These are phyloP conservation scores for Leptosphaerulina australis DNA, from an alignment of 2,329 filamentous ascomycete species.

Conservation along the genomic window DNA sequence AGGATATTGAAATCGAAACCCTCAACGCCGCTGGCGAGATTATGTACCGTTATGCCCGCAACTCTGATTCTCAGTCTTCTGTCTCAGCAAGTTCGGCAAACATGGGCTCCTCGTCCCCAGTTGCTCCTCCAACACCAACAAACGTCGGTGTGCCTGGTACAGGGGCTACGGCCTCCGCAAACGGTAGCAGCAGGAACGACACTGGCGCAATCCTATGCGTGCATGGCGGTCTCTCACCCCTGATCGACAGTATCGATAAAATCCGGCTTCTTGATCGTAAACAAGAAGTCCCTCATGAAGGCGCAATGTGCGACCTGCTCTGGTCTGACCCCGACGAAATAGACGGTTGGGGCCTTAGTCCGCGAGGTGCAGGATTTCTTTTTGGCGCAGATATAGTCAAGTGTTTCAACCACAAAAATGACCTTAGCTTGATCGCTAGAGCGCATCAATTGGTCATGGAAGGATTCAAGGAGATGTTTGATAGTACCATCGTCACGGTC, in stretches of 20 bases:
- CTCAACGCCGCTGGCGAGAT: conserved; percentile 82
- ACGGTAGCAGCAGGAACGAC: conserved; percentile 60
- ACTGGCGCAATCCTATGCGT: conserved; percentile 82
- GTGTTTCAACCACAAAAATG: conserved; percentile 90
- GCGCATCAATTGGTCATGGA: conserved; percentile 99
- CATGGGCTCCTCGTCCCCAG: conserved; percentile 43
- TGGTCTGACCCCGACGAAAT: conserved; percentile 99
- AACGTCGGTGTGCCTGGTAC: conserved; percentile 78
- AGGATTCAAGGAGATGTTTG: conserved; percentile 98
- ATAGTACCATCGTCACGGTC: conserved; percentile 90
- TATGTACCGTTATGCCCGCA: conserved; percentile 71
- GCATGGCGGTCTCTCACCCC: conserved; percentile 87
- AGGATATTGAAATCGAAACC: conserved; percentile 90
- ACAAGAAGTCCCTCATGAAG: conserved; percentile 97
- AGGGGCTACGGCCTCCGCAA: conserved; percentile 73
- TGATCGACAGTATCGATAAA: conserved; percentile 93
- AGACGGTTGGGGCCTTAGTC: conserved; percentile 93
- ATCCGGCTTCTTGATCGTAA: conserved; percentile 91
- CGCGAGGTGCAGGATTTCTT: conserved; percentile 91
- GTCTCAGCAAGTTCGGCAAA: conserved; percentile 40
- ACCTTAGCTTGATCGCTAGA: conserved; percentile 87
- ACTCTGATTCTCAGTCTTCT: conserved; percentile 47
- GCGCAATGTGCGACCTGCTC: conserved; percentile 96
- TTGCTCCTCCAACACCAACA: conserved; percentile 50
- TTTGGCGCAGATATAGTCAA: conserved; percentile 97